These are phyloP conservation scores for Colletotrichum paranaense DNA, from an alignment of 2,329 filamentous ascomycete species.

Conservation along the genomic window DNA sequence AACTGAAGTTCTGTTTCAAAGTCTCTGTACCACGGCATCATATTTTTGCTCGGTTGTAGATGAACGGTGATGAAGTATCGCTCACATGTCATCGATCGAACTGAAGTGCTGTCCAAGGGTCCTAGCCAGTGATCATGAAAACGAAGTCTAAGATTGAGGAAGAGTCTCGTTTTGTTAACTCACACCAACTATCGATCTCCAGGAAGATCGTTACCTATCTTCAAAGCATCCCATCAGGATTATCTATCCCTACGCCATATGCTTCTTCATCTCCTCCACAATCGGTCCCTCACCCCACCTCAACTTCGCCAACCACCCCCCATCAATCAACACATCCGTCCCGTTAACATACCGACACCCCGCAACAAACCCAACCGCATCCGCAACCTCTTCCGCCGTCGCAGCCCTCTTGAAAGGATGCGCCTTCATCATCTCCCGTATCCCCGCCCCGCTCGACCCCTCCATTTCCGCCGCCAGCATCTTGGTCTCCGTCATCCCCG, in stretches of 20 bases:
- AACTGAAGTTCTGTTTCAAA: neutral
- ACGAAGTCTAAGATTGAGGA: neutral
- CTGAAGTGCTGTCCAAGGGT: neutral
- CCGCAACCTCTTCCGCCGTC: slow-evolving; percentile 12
- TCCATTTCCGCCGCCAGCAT: slow-evolving; percentile 21
- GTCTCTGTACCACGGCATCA: neutral
- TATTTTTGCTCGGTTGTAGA: neutral
- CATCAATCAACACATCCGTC: slow-evolving; percentile 6
- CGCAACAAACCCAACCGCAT: slow-evolving; percentile 11
- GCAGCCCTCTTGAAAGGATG: slow-evolving; percentile 16
- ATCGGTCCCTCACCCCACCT: neutral
- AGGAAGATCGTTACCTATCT: neutral
- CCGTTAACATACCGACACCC: slow-evolving; percentile 17
- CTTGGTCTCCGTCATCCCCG: slow-evolving; percentile 14
- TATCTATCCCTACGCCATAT: neutral
- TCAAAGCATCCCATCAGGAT: neutral
- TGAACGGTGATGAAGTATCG: neutral
- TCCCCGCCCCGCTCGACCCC: neutral
- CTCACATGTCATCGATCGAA: neutral
- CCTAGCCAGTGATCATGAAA: neutral
- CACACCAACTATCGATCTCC: neutral
- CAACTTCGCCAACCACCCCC: slow-evolving; percentile 1
- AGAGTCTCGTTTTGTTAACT: rapidly evolving
- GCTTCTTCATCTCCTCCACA: neutral
- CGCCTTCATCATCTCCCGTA: neutral